Base-by-base conservation (phyloP, 768 basidiomycete genomes). In the Pleurotus sapidus region DNA sequence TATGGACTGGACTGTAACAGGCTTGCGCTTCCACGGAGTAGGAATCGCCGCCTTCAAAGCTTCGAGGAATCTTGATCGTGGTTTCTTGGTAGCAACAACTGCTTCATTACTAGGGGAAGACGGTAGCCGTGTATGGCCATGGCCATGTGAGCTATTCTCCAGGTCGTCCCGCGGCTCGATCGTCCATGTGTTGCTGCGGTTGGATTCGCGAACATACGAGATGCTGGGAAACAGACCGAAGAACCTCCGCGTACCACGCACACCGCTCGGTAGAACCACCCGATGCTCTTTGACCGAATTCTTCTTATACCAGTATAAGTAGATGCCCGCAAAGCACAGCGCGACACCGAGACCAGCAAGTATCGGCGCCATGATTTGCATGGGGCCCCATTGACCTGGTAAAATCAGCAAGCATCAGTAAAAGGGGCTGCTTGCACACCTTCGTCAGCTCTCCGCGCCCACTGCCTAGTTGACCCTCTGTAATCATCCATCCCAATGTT, bases 221-320 rank as follows among this genome's bases (percentile, higher is more conserved):
- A 56, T 40, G 25, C 38, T 56, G 46, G 45, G 46, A 9, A 56
- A 56, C 14, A 56, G 55, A 11, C 55, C 55, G 30, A 56, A 48
- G 34, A 56, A 48, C 11, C 45, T 17, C 27, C 55, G 45, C 9
- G 45, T n/a, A 8, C 34, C 42, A 23, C 55, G 55, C 30, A 49
- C 25, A 7, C 55, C 55, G 15, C 39, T 54, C 18, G 51, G 51
- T 39, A 54, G 39, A 15, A 11, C 23, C 12, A 15, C 39, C 42
- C 18, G 34, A 30, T 23, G 15, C 12, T 37, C 39, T 39, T 50
- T 50, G 15, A 34, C 14, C 15, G 51, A 11, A 4, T 42, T 34
- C 39, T 42, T 54, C 51, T 37, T 34, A 38, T 54, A 54, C 51
- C 51, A 54, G 20, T 38, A 54, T 37, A 54, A 23, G 24, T 54